Evolutionary conservation across 2,329 filamentous ascomycete genomes (phyloP).

Genomic region (Cercospora beticola): DNA sequence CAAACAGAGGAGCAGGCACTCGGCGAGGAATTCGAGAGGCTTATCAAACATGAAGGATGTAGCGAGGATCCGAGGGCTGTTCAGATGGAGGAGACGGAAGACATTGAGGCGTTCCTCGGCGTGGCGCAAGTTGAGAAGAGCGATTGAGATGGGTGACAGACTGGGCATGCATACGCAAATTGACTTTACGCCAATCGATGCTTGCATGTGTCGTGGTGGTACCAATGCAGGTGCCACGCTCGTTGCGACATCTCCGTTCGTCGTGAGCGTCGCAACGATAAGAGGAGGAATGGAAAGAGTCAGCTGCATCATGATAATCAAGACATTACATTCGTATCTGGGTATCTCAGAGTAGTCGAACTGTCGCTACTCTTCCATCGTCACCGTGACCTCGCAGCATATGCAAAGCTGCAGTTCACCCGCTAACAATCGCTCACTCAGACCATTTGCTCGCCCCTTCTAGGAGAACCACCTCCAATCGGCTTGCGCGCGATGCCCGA

Average conservation of each 20-base stretch:
- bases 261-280: background rate
- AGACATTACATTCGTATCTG: background rate
- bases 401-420: background rate
- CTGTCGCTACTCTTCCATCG: background rate
- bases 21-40: background rate
- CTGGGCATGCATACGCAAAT: background rate
- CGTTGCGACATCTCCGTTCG: background rate
- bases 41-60: background rate
- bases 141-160: background rate
- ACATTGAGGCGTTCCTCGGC: background rate
- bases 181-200: background rate
- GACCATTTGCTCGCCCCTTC: constrained; percentile 8
- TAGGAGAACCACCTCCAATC: background rate
- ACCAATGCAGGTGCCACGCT: background rate
- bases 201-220: background rate
- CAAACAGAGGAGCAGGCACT: background rate
- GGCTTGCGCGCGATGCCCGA: constrained; percentile 1
- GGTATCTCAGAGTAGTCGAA: background rate
- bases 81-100: constrained; percentile 8
- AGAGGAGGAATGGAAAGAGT: background rate
- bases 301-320: background rate
- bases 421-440: background rate
- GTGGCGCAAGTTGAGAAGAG: background rate
- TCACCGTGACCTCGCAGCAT: background rate
- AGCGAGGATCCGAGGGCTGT: background rate